These are phyloP conservation scores for Cicer bijugum DNA, from an alignment of 306 rosid species.

Conservation along the genomic window DNA sequence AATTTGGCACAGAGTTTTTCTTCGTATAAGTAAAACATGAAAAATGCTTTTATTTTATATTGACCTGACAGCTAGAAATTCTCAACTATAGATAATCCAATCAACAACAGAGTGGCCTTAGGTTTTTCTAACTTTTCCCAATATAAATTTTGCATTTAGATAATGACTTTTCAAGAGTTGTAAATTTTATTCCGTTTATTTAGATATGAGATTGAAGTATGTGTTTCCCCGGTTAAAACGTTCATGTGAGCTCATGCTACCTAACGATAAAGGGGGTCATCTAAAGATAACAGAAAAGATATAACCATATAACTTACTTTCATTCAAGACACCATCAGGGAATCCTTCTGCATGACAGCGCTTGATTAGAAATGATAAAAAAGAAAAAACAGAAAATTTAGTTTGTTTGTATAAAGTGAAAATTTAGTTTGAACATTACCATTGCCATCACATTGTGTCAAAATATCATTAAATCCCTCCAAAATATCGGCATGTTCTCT, in stretches of 20 bases:
- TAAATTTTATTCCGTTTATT: too few species aligned
- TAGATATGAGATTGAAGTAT: too few species aligned
- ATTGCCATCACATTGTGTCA: conserved; percentile 79
- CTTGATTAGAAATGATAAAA: conserved; percentile 54
- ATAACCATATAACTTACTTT: conserved; percentile 63
- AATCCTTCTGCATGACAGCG: conserved; percentile 77
- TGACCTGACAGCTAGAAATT: too few species aligned
- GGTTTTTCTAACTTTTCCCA: too few species aligned
- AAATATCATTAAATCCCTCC: conserved; percentile 87
- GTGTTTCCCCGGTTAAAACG: neutral
- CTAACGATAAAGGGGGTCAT: conserved; percentile 37
- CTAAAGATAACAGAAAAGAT: conserved; percentile 36
- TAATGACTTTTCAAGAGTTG: too few species aligned
- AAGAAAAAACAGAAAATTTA: conserved; percentile 15
- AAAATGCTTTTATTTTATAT: too few species aligned
- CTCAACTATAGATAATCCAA: too few species aligned
- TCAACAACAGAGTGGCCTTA: too few species aligned
- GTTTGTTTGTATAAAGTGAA: conserved; percentile 13
- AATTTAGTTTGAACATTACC: conserved; percentile 53
- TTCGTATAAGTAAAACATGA: too few species aligned
- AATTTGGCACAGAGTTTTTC: too few species aligned
- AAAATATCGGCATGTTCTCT: conserved; percentile 81
- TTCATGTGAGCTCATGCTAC: conserved; percentile 13
- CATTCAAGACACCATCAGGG: conserved; percentile 92
- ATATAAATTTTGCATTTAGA: too few species aligned